Base-by-base conservation (phyloP, 2,329 filamentous ascomycete species). In the Hypoxylon sp. region DNA sequence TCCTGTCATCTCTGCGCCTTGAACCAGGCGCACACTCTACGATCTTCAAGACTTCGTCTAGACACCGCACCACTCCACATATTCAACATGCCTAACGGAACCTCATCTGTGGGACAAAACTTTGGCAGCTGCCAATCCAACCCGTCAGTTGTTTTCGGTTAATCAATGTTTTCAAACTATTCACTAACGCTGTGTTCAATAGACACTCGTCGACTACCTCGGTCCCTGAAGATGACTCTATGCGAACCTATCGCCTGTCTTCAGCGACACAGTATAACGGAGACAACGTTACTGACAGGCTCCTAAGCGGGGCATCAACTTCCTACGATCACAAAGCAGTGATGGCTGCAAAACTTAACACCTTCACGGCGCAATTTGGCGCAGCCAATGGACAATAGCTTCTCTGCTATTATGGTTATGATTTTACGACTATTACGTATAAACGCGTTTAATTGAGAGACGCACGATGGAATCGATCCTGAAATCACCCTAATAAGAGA, bases 131-230 rank as follows among this genome's bases (percentile, higher is more conserved):
- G 53, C 53, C 21, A n/a, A n/a, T 63, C 61, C 6, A 32, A 38
- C 46, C 45, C 59, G 68, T 70, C 3, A 63, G 68, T 70, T 17
- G 28, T 25, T 17, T n/a, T 25, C n/a, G 9, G 5, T 10, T n/a
- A 9, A 45, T 25, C 6, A 60, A 48, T 10, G 1, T 13, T 45
- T 6, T 28, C 17, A 30, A 48, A 6, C 2, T 13, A 5, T 6
- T 36, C 7, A 21, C 63, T 71, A 51, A 71, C 46, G 17, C 55
- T 2, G 5, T 50, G 34, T n/a, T 41, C 17, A 41, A n/a, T 32
- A 75, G 74, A 19, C 68, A 73, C 51, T 6, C 5, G 2, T 51
- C 65, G 9, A 55, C 43, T 3, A 34, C 38, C 38, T 60, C 66
- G 34, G 63, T 62, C 36, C 5, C 62, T n/a, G 64, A 72, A 11